Conservation (phyloP, 176 grass and related monocot genomes). For the Tillandsia fasciculata region DNA sequence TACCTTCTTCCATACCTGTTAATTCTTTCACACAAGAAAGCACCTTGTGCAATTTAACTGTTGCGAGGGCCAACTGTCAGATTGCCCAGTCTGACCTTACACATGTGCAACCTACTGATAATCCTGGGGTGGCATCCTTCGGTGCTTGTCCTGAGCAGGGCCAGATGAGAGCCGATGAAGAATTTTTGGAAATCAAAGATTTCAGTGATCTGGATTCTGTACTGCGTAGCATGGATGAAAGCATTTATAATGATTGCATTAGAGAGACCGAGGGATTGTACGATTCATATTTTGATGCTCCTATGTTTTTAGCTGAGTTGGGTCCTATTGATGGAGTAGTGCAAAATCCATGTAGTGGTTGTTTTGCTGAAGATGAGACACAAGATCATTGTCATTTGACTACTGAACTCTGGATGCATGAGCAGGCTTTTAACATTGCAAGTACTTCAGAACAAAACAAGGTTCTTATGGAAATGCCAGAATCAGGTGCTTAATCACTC, state of each 20-base stretch:
- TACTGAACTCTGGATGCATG: conserved; percentile 36
- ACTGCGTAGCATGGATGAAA: conserved; percentile 23
- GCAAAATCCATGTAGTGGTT: conserved; percentile 34
- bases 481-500: conserved; percentile 51
- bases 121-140: conserved; percentile 17
- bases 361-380: conserved; percentile 24
- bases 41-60: conserved; percentile 3
- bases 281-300: conserved; percentile 50
- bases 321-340: conserved; percentile 21
- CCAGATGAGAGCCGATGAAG: conserved; percentile 34
- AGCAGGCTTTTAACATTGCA: conserved; percentile 27
- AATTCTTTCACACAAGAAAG: conserved; percentile 20
- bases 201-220: conserved; percentile 41
- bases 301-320: conserved; percentile 37
- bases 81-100: conserved; percentile 36
- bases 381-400: conserved; percentile 31
- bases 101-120: conserved; percentile 23
- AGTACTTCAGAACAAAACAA: conserved; percentile 28
- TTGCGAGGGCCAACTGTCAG: conserved; percentile 16
- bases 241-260: conserved; percentile 17
- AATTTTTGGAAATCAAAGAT: conserved; percentile 91
- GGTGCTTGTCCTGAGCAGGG: not conserved
- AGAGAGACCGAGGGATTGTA: conserved; percentile 20
- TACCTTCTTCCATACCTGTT: conserved; percentile 11
- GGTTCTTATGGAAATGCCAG: conserved; percentile 29